Evolutionary conservation across 345 rosid species (phyloP).

Genomic region (Carallia brachiata): DNA sequence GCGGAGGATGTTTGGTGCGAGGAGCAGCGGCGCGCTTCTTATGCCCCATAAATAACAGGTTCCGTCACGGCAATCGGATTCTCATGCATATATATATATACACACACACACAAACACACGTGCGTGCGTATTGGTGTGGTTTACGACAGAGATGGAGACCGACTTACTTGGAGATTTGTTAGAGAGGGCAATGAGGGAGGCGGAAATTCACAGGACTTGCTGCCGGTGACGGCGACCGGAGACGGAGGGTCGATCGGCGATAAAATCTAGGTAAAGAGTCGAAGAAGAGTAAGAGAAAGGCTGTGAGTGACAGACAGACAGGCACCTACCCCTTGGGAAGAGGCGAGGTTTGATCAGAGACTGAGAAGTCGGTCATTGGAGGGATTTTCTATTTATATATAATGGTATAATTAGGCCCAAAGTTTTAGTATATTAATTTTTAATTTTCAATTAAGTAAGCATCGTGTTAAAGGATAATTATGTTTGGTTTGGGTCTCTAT

Average conservation of each 20-base stretch:
- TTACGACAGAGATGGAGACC: background rate
- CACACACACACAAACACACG: no score
- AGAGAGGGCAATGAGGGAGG: conserved; percentile 9
- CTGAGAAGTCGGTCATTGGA: no score
- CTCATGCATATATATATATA: conserved; percentile 38
- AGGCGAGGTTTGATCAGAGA: conserved; percentile 10
- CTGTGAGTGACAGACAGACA: conserved; percentile 11
- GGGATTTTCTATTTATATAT: no score
- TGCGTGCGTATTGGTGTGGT: no score
- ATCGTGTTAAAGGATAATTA: no score
- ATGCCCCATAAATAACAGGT: conserved; percentile 56
- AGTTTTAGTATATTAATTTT: no score
- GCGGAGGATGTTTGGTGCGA: conserved; percentile 52
- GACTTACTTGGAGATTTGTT: conserved; percentile 23
- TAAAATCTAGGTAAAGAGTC: conserved; percentile 35
- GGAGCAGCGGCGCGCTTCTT: conserved; percentile 59
- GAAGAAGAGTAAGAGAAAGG: background rate
- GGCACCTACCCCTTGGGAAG: conserved; percentile 15
- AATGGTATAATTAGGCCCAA: no score
- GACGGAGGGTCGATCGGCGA: conserved; percentile 32
- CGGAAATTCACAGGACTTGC: conserved; percentile 12
- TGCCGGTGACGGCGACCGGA: conserved; percentile 18
- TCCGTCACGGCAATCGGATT: conserved; percentile 28
- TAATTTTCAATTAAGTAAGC: no score
- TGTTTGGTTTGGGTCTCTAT: no score